These are phyloP conservation scores for Botryotinia narcissicola DNA, from an alignment of 2,329 filamentous ascomycete genomes.

Conservation along the genomic window DNA sequence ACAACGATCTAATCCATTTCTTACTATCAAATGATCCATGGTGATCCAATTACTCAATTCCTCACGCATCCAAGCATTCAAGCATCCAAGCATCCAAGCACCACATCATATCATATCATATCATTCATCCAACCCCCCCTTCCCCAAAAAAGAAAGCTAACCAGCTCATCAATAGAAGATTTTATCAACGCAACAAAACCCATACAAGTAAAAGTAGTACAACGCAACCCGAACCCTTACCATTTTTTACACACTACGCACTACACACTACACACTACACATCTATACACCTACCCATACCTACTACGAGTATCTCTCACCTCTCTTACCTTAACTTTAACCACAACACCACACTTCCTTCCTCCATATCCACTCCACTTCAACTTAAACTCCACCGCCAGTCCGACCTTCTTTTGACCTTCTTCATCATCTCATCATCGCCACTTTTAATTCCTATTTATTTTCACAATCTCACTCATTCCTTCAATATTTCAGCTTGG, in stretches of 20 bases:
- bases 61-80: not conserved
- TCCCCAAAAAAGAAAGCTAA: not conserved
- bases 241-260: not conserved
- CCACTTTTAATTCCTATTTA: not conserved
- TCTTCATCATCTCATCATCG: not conserved
- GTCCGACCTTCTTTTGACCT: conserved; percentile 8
- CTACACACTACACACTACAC: too few species aligned
- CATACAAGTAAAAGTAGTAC: not conserved
- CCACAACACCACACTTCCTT: not conserved
- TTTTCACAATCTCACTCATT: not conserved
- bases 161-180: conserved; percentile 2
- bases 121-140: not conserved
- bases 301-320: not conserved
- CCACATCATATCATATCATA: not conserved
- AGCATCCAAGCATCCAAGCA: not conserved
- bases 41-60: not conserved
- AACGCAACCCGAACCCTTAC: not conserved
- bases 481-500: conserved; percentile 12
- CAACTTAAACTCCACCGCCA: conserved; percentile 9
- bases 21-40: not conserved
- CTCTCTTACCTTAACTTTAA: not conserved
- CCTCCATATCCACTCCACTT: conserved; percentile 7
- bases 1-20: not conserved
- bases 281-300: too few species aligned
- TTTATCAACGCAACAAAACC: not conserved